Evolutionary conservation across 495 filamentous ascomycete genomes (phyloP).

Genomic region (Penicillium nucicola): DNA sequence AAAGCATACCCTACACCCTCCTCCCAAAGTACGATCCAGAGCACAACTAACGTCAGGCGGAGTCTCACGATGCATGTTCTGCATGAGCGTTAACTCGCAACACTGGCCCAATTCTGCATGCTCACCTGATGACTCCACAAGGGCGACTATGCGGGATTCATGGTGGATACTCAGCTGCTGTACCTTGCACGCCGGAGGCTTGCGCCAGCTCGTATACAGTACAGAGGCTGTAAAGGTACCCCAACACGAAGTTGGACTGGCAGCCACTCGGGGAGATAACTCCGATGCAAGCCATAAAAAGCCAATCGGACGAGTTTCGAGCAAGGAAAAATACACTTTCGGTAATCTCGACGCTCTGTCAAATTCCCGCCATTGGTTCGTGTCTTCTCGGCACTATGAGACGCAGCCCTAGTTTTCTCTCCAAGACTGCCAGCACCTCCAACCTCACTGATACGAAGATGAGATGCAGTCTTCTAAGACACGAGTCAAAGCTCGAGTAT

Average conservation of each 20-base stretch:
- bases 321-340: neutral
- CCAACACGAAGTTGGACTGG: neutral
- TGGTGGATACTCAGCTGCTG: no score
- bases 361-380: neutral
- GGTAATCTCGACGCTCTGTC: no score
- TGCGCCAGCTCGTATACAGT: neutral
- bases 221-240: neutral
- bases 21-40: no score
- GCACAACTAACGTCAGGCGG: neutral
- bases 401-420: neutral
- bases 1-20: no score
- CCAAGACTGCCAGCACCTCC: neutral
- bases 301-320: slow-evolving; percentile 1
- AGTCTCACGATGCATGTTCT: neutral
- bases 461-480: neutral
- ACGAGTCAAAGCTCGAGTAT: neutral
- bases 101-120: neutral
- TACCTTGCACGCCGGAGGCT: neutral
- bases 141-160: neutral
- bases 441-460: neutral
- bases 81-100: neutral
- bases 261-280: neutral
- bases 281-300: neutral
- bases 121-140: neutral
- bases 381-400: neutral